A percentile compares a stretch with the other conserved stretches of the same genome.
Conservation (phyloP, 2,329 filamentous ascomycete species). For the Purpureocillium takamizusanense region DNA sequence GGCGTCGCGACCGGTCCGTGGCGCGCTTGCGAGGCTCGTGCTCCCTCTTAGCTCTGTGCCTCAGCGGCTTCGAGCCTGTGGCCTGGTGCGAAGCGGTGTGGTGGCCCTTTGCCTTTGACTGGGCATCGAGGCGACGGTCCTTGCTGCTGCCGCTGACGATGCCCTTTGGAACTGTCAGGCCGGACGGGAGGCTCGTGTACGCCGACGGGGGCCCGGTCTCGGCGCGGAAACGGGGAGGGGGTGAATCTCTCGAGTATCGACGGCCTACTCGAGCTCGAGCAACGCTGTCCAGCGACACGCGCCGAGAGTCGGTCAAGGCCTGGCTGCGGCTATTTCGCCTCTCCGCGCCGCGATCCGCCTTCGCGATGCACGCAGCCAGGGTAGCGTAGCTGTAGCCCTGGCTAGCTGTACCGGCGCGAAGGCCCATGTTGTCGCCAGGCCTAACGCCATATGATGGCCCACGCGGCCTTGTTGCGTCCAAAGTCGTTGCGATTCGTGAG, state of each 20-base stretch:
- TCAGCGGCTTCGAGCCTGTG: background rate
- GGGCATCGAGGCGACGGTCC: background rate
- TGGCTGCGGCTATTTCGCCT: background rate
- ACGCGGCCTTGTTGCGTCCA: too few relatives aligned
- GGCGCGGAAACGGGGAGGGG: background rate
- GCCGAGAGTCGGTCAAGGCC: too few relatives aligned
- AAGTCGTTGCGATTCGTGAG: too few relatives aligned
- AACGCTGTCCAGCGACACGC: too few relatives aligned
- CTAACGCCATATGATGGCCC: background rate
- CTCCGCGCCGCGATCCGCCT: background rate
- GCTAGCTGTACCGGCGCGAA: background rate
- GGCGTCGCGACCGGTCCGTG: background rate
- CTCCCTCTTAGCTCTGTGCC: background rate
- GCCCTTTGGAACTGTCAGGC: background rate
- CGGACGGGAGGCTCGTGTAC: background rate
- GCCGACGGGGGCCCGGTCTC: background rate
- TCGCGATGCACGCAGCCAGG: conserved; percentile 1
- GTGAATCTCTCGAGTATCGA: conserved; percentile 1
- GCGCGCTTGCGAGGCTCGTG: background rate
- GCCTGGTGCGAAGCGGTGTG: background rate
- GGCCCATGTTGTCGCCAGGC: background rate
- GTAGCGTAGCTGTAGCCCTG: conserved; percentile 4
- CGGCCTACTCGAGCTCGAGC: background rate
- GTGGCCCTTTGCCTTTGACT: background rate
- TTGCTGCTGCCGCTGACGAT: too few relatives aligned